These are phyloP conservation scores for Tagetes patula DNA, from an alignment of 129 eudicot genomes.

Conservation along the genomic window DNA sequence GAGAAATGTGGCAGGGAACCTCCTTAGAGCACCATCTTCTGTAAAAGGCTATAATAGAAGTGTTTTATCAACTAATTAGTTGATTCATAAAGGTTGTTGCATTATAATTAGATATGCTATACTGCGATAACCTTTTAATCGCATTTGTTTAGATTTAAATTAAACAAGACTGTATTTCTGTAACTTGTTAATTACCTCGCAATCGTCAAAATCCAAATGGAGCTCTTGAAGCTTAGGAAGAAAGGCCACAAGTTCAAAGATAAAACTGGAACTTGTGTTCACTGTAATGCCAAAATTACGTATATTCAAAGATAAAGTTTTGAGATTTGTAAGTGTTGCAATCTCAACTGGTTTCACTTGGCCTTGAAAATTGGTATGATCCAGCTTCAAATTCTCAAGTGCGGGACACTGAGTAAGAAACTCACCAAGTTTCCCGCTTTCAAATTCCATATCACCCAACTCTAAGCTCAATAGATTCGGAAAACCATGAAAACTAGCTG, in stretches of 20 bases:
- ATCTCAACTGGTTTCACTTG: too few relatives aligned
- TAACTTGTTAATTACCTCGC: slow-evolving; percentile 3
- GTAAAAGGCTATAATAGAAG: neutral
- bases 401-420: slow-evolving; percentile 2
- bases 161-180: neutral
- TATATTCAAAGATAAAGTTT: slow-evolving; percentile 4
- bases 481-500: slow-evolving; percentile 10
- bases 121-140: too few relatives aligned
- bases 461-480: slow-evolving; percentile 20
- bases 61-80: too few relatives aligned
- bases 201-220: neutral
- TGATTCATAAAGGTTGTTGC: too few relatives aligned
- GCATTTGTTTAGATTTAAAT: too few relatives aligned
- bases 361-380: too few relatives aligned
- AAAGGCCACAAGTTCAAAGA: neutral
- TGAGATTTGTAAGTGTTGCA: neutral
- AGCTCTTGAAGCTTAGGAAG: neutral
- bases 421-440: neutral
- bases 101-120: too few relatives aligned
- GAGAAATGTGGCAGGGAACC: neutral
- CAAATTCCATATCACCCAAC: neutral
- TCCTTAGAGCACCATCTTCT: neutral
- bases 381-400: slow-evolving; percentile 12
- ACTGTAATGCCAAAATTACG: neutral
- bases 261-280: neutral